Evolutionary conservation across 2,329 filamentous ascomycete genomes (phyloP), one percentile per base, ranked within the genome.

Genomic region (Diaporthe citriasiana): DNA sequence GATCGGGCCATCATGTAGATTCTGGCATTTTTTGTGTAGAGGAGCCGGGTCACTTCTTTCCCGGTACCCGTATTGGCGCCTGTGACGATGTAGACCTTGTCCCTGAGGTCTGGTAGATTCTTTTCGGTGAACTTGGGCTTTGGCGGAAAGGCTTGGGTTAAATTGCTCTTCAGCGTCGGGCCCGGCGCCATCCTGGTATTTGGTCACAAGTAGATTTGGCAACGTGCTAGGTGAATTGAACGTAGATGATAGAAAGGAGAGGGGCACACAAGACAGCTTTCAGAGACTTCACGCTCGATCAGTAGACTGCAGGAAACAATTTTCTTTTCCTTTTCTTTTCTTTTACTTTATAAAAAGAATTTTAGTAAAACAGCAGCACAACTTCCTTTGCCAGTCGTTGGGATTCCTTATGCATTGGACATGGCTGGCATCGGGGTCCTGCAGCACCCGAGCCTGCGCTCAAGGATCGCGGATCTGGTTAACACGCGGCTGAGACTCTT

Each of bases 1-100:
- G 82, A 84, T 53, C 88, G 86, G 6, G 84, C 84, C 4, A 86
- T 86, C 65, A 89, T 78, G 78, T 89, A 90, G 50, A 90, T 85
- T 9, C 82, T 88, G 68, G 81, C 87, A 70, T 87, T 85, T 30
- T 82, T 83, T 2, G 79, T 76, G 78, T 90, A 90, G 22, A 91
- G 82, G 8, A 90, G 83, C 51, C 83, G 84, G 42, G 80, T 80
- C 9, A 89, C 81, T 77, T 89, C 86, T 60, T 84, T 82, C 33
- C 88, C 88, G 19, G 88, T 81, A 85, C 79, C 79, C 19, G 76
- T 76, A 51, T 79, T 79, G 60, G 77, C 75, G 30, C 78, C 78
- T 0, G 78, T 90, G 22, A 90, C 83, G 66, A 90, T 84, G 80
- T 84, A 86, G 55, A 89, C 85, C 78, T 82, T 74, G 50, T 30